A percentile compares a stretch with the other conserved stretches of the same genome.
These are phyloP conservation scores for Castanea sativa DNA, from an alignment of 306 rosid genomes.

Conservation along the genomic window DNA sequence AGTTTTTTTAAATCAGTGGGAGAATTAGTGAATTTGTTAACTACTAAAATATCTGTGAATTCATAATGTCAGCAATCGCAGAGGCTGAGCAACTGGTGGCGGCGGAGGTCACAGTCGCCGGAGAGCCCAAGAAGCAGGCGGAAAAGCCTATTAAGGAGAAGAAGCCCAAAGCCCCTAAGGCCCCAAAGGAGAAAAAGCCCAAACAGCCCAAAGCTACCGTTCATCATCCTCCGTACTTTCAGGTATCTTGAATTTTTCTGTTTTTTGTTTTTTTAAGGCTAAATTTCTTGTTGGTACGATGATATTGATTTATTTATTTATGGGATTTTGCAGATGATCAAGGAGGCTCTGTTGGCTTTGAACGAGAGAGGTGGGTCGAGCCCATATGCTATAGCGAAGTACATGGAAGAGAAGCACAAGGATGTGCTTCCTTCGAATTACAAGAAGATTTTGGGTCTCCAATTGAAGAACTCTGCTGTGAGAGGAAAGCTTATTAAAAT, in stretches of 20 bases:
- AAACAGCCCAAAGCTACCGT: slow-evolving; percentile 52
- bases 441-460: slow-evolving; percentile 70
- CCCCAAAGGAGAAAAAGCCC: slow-evolving; percentile 54
- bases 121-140: slow-evolving; percentile 26
- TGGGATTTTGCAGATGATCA: slow-evolving; percentile 59
- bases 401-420: slow-evolving; percentile 85
- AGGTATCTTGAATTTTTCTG: slow-evolving; percentile 33
- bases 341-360: slow-evolving; percentile 69
- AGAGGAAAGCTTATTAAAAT: slow-evolving; percentile 74
- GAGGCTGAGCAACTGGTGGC: slow-evolving; percentile 28
- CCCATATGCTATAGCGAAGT: slow-evolving; percentile 83
- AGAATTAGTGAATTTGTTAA: too few relatives aligned
- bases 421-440: slow-evolving; percentile 66
- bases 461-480: slow-evolving; percentile 65
- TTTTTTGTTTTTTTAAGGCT: background rate
- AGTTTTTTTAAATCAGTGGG: too few relatives aligned
- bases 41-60: background rate
- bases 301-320: background rate
- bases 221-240: slow-evolving; percentile 77
- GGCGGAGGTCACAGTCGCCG: slow-evolving; percentile 30
- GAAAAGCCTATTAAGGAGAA: slow-evolving; percentile 46
- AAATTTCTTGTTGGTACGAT: background rate
- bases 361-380: slow-evolving; percentile 83
- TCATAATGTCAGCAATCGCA: slow-evolving; percentile 46
- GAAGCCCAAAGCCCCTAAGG: slow-evolving; percentile 44